Evolutionary conservation across 768 basidiomycete species (phyloP).

Genomic region (Agaricus bisporus): DNA sequence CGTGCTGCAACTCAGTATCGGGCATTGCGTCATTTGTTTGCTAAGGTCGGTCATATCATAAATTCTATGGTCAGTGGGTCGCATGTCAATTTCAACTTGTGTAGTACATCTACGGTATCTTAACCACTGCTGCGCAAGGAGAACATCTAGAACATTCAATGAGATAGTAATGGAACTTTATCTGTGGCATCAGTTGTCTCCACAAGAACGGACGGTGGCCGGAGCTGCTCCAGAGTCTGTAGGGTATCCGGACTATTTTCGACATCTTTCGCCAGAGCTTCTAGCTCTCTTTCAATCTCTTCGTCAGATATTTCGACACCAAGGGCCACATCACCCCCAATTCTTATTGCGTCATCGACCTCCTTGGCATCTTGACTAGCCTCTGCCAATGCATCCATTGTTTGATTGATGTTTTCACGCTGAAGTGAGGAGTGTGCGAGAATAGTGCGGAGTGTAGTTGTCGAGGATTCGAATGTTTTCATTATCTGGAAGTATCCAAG

Average conservation of each 20-base stretch:
- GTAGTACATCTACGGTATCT: background rate
- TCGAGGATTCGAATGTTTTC: constrained; percentile 79
- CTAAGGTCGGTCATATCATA: too few species aligned
- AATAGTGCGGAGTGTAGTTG: constrained; percentile 67
- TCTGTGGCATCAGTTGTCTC: background rate
- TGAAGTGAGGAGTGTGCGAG: constrained; percentile 77
- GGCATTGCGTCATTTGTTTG: constrained; percentile 5
- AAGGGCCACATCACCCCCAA: constrained; percentile 59
- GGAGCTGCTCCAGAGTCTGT: constrained; percentile 5
- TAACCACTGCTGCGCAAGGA: too few species aligned
- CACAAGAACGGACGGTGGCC: background rate
- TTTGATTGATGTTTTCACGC: constrained; percentile 73
- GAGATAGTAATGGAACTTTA: background rate
- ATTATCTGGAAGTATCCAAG: constrained; percentile 53
- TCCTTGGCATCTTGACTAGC: constrained; percentile 80
- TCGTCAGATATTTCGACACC: constrained; percentile 42
- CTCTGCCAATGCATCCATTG: constrained; percentile 83
- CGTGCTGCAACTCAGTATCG: background rate
- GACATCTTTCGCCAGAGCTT: constrained; percentile 38
- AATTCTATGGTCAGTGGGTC: background rate
- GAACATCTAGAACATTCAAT: background rate
- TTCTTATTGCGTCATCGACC: constrained; percentile 69
- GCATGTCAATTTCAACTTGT: background rate
- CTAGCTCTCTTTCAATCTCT: constrained; percentile 61
- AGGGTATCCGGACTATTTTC: constrained; percentile 14